Percentiles rank a stretch among this genome's conserved stretches.
phyloP scores from a whole-genome alignment of 192 early-diverging fungal species.

The Mortierella alpina region DNA sequence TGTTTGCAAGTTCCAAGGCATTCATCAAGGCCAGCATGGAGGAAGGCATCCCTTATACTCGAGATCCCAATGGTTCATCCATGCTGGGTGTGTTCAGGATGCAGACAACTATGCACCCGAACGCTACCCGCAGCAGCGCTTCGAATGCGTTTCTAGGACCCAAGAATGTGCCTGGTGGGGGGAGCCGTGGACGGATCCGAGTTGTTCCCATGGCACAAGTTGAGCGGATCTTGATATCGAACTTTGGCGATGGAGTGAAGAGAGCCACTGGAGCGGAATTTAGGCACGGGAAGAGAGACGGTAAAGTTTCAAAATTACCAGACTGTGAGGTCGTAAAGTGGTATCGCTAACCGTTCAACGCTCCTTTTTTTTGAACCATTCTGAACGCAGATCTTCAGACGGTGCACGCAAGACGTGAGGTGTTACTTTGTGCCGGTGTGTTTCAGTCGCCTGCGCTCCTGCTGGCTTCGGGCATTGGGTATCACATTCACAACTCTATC shows the following conservation, averaged over 20 bases:
- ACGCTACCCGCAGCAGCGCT: slow-evolving; percentile 8
- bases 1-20: background rate
- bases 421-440: slow-evolving; percentile 53
- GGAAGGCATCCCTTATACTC: background rate
- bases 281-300: slow-evolving; percentile 5
- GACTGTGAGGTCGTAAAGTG: background rate
- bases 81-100: slow-evolving; percentile 14
- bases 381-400: slow-evolving; percentile 10
- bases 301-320: background rate
- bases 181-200: slow-evolving; percentile 12
- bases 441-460: slow-evolving; percentile 47
- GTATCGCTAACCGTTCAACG: background rate
- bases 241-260: background rate
- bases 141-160: slow-evolving; percentile 23
- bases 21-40: slow-evolving; percentile 14
- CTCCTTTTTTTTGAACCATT: background rate
- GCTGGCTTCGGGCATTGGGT: slow-evolving; percentile 53
- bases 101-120: background rate
- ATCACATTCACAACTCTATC: slow-evolving; percentile 10
- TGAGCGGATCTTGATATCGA: slow-evolving; percentile 4
- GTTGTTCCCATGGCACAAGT: slow-evolving; percentile 10
- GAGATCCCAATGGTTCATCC: slow-evolving; percentile 9
- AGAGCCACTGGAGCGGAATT: slow-evolving; percentile 24
- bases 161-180: slow-evolving; percentile 27
- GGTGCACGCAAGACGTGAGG: slow-evolving; percentile 29